Conservation (phyloP, 164 flowering plant species). For the Saururus chinensis region DNA sequence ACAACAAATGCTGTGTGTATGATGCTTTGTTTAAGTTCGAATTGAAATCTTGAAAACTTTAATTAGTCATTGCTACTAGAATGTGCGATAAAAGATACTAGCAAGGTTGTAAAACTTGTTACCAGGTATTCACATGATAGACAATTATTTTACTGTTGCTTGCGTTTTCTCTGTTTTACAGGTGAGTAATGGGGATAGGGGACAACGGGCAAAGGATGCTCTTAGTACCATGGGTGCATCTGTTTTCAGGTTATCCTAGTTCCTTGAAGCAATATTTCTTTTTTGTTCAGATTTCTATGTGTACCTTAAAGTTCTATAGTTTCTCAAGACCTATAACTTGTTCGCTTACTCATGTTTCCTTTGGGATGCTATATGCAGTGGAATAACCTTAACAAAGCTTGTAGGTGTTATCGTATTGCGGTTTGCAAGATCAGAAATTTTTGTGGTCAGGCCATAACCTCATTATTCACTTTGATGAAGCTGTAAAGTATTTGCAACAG, state of each 20-base stretch:
- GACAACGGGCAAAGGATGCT: conserved; percentile 73
- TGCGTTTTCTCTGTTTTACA: conserved; percentile 13
- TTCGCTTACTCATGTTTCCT: neutral
- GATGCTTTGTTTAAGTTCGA: too few species aligned
- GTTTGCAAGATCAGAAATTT: conserved; percentile 79
- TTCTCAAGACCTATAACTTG: neutral
- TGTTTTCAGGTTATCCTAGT: conserved; percentile 64
- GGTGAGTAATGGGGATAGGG: conserved; percentile 69
- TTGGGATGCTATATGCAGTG: conserved; percentile 37
- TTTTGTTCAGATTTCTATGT: too few species aligned
- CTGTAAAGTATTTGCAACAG: too few species aligned
- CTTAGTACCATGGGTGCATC: conserved; percentile 95
- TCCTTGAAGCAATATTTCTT: neutral
- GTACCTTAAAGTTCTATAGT: neutral
- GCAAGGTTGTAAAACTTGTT: neutral
- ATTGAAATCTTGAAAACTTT: too few species aligned
- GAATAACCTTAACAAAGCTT: conserved; percentile 91
- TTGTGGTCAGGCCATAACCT: conserved; percentile 51
- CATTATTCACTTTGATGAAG: neutral
- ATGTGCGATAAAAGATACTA: too few species aligned
- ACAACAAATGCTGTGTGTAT: too few species aligned
- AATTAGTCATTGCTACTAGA: too few species aligned
- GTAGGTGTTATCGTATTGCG: conserved; percentile 86
- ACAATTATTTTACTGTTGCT: too few species aligned
- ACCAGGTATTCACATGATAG: neutral